phyloP scores from a whole-genome alignment of 805 yeast species.

The Nakazawaea siamensis region DNA sequence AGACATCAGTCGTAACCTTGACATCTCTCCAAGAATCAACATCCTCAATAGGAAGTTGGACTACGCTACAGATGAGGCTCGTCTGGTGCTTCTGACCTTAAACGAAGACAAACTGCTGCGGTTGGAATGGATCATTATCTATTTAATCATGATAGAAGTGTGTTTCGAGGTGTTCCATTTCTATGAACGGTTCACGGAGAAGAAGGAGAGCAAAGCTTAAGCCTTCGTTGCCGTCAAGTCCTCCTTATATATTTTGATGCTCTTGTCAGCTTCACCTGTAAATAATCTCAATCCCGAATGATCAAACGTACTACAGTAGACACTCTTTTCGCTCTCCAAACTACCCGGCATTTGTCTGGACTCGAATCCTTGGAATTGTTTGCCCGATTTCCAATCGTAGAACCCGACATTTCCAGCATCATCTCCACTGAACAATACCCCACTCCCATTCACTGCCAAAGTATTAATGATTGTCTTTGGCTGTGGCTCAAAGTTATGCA shows the following conservation, averaged over 20 bases:
- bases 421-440: slow-evolving; percentile 71
- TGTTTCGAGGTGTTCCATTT: slow-evolving; percentile 74
- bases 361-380: slow-evolving; percentile 41
- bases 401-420: slow-evolving; percentile 75
- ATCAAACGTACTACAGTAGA: slow-evolving; percentile 69
- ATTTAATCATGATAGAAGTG: slow-evolving; percentile 78
- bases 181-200: slow-evolving; percentile 37
- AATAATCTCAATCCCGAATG: slow-evolving; percentile 70
- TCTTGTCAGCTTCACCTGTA: slow-evolving; percentile 88
- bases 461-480: slow-evolving; percentile 58
- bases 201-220: neutral
- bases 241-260: slow-evolving; percentile 67
- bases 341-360: slow-evolving; percentile 68
- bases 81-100: slow-evolving; percentile 65
- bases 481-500: slow-evolving; percentile 36
- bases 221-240: slow-evolving; percentile 26
- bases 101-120: slow-evolving; percentile 71
- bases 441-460: slow-evolving; percentile 48
- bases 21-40: slow-evolving; percentile 67
- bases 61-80: slow-evolving; percentile 83
- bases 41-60: slow-evolving; percentile 81
- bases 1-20: slow-evolving; percentile 61
- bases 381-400: slow-evolving; percentile 72
- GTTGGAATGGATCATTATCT: slow-evolving; percentile 83
- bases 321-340: slow-evolving; percentile 54